Conservation (phyloP, 1,284 basidiomycete species). For the Meripilus lineatus region DNA sequence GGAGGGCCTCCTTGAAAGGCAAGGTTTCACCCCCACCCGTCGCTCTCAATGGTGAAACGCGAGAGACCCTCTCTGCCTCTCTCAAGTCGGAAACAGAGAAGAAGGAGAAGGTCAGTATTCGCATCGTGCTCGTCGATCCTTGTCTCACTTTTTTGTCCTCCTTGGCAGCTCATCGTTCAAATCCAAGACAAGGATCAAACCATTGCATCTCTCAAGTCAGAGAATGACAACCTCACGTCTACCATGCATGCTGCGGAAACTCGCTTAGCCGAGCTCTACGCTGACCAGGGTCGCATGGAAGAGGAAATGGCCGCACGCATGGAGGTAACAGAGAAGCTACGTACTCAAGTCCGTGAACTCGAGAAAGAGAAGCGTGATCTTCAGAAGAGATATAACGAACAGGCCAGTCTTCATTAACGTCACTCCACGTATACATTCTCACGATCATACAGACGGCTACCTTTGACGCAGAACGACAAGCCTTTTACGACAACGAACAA, state of each 20-base stretch:
- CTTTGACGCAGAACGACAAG: constrained; percentile 80
- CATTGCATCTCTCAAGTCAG: constrained; percentile 51
- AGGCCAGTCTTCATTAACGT: constrained; percentile 39
- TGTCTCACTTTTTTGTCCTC: constrained; percentile 11
- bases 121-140: constrained; percentile 3
- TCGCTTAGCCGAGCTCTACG: constrained; percentile 68
- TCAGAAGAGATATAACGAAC: constrained; percentile 76
- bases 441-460: constrained; percentile 54
- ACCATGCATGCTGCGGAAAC: constrained; percentile 62
- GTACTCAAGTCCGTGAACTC: constrained; percentile 71
- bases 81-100: constrained; percentile 72
- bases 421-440: background rate
- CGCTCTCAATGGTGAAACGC: constrained; percentile 29
- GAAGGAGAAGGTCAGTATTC: constrained; percentile 63
- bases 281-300: constrained; percentile 74
- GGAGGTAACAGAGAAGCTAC: constrained; percentile 73
- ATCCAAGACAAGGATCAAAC: constrained; percentile 73
- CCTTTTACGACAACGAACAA: constrained; percentile 84
- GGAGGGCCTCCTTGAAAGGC: constrained; percentile 47
- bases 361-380: constrained; percentile 79
- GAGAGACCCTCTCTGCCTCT: constrained; percentile 52
- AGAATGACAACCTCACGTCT: constrained; percentile 59
- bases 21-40: constrained; percentile 33
- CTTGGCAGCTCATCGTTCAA: constrained; percentile 60
- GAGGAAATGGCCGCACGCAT: constrained; percentile 71